Conservation (phyloP, 306 rosid species). For the Inga oerstediana region DNA sequence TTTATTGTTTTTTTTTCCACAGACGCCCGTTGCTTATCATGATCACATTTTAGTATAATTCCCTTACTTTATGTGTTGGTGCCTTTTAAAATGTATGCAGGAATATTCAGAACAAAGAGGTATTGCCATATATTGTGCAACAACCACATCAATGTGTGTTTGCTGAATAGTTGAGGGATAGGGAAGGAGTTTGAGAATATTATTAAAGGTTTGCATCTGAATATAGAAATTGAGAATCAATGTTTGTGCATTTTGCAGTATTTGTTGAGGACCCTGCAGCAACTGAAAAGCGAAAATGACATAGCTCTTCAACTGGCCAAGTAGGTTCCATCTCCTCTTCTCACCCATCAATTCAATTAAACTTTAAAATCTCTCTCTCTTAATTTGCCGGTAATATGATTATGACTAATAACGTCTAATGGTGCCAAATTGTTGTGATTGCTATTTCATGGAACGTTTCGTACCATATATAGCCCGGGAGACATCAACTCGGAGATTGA, state of each 20-base stretch:
- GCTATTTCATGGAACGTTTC: constrained; percentile 16
- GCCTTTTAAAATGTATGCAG: background rate
- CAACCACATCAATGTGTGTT: background rate
- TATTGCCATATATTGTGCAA: background rate
- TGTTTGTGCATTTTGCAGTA: constrained; percentile 30
- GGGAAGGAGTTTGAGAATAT: background rate
- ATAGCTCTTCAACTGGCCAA: constrained; percentile 56
- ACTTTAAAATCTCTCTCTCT: background rate
- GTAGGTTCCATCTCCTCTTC: constrained; percentile 33
- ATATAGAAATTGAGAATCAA: background rate
- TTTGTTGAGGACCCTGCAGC: constrained; percentile 52
- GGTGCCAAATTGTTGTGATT: background rate
- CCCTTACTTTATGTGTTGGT: background rate
- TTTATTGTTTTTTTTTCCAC: background rate
- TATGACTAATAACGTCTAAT: background rate
- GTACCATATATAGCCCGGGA: constrained; percentile 42
- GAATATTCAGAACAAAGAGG: constrained; percentile 15
- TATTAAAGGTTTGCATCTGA: background rate
- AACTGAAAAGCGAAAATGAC: constrained; percentile 54
- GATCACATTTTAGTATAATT: background rate
- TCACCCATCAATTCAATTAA: background rate
- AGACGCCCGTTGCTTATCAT: background rate
- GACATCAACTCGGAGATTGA: constrained; percentile 58
- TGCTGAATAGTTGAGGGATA: background rate
- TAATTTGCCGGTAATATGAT: background rate